Conservation (phyloP, 306 rosid species). For the Lagenaria siceraria region DNA sequence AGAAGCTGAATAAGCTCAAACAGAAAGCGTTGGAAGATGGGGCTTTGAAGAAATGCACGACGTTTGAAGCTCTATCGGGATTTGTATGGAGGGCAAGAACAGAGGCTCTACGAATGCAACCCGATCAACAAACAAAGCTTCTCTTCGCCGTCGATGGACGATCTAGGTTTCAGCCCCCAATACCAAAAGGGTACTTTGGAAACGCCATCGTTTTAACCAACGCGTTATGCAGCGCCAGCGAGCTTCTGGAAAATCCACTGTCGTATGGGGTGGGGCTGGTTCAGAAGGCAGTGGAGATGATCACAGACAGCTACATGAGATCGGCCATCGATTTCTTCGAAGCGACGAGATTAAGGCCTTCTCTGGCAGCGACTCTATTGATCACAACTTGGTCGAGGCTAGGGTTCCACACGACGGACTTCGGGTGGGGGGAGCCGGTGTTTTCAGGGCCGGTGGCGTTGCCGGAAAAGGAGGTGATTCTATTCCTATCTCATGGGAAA, state of each 20-base stretch:
- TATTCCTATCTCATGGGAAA: slow-evolving; percentile 48
- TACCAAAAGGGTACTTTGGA: slow-evolving; percentile 61
- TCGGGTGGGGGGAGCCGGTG: slow-evolving; percentile 77
- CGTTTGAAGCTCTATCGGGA: slow-evolving; percentile 59
- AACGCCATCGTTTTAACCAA: slow-evolving; percentile 64
- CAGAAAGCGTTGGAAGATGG: slow-evolving; percentile 47
- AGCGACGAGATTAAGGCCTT: slow-evolving; percentile 59
- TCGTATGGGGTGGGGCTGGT: slow-evolving; percentile 42
- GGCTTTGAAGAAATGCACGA: slow-evolving; percentile 33
- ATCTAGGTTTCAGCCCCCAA: slow-evolving; percentile 47
- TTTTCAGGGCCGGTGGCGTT: slow-evolving; percentile 63
- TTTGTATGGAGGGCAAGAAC: slow-evolving; percentile 85
- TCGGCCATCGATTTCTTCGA: slow-evolving; percentile 78
- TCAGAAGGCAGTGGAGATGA: slow-evolving; percentile 41
- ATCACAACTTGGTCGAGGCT: slow-evolving; percentile 71
- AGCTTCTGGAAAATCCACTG: slow-evolving; percentile 35
- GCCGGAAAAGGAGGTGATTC: slow-evolving; percentile 55
- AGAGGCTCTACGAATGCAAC: slow-evolving; percentile 38
- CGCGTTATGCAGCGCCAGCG: slow-evolving; percentile 39
- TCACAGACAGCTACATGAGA: slow-evolving; percentile 53
- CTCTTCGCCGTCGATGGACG: slow-evolving; percentile 77
- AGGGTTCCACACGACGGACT: slow-evolving; percentile 50
- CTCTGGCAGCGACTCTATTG: slow-evolving; percentile 51
- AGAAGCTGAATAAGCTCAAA: slow-evolving; percentile 46
- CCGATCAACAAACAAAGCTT: slow-evolving; percentile 59